Evolutionary conservation across 805 yeast genomes (phyloP), one percentile per base, ranked within the genome.

Genomic region (Tetrapisispora phaffii): DNA sequence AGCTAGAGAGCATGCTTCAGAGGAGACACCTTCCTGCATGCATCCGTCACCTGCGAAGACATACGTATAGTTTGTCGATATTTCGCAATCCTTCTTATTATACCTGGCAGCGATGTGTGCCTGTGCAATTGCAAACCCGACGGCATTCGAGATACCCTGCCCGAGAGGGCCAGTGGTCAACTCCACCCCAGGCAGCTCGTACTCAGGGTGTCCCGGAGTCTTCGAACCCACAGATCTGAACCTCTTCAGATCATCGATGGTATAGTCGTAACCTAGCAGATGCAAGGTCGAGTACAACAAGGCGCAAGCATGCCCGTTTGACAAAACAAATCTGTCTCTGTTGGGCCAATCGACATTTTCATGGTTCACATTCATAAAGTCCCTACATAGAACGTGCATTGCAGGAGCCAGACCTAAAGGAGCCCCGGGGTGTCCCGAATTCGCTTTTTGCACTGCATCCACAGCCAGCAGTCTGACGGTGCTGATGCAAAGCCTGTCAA

Each of bases 361-460:
- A 58, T 97, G 94, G 79, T 86, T 87, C 74, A 85, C 78, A 60
- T 72, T 82, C 84, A 89, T 75, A 62, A 77, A 77, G 66, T 79
- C 75, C 79, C 82, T 86, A 36, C 23, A 36, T 52, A 90, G 67
- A 44, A 80, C 82, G 70, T 90, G 96, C 52, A 96, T 95, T 49
- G 90, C 82, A 36, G 97, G 96, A 19, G 98, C 97, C 68, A 90
- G 72, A 52, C 97, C 97, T 79, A 90, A 79, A 59, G 97, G 97
- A 44, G 98, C 97, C 74, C 98, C 98, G 42, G 98, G 98, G 73
- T 90, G 98, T 55, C 98, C 98, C 48, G 96, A 83, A 71, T 90
- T 85, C 59, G 97, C 90, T 69, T 79, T 77, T 48, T 82, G 74
- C 49, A 87, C 94, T 53, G 85, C 81, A 67, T 90, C 98, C 44